Base-by-base conservation (phyloP, 1,139 yeast genomes). In the Lodderomyces margitis region DNA sequence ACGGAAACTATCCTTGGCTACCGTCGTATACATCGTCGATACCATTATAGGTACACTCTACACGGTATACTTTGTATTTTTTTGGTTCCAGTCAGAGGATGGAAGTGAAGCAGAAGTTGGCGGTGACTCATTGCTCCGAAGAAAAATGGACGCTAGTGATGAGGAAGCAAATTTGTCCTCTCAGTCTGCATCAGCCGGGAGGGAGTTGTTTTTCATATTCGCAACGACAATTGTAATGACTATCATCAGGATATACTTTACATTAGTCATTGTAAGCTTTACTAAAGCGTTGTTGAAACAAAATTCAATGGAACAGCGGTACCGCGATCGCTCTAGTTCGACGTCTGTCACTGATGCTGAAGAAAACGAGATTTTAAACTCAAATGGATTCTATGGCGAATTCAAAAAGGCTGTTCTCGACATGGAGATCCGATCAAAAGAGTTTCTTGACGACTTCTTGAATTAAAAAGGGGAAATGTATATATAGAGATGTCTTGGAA, bases 131-230 rank as follows among this genome's bases (percentile, higher is more conserved):
- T 20, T 28, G 16, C 4, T 28, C 12, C 45, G 41, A 16, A 44
- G 44, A 20, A 46, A 42, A 12, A 42, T 36, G 8, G 42, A 37
- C 38, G n/a, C 47, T n/a, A 40, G 41, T 9, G 46, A 39, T 12
- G 37, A 34, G 25, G 19, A 45, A n/a, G 42, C 39, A 3, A 52
- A 51, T 14, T 54, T 61, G 24, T 49, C 66, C 2, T 61, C 72
- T 10, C 85, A 83, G 55, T 79, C 88, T 35, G 91, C 92, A 1
- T 71, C 88, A 0, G 75, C 81, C 34, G 69, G 76, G 2, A 79
- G 87, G 54, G 97, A 89, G 57, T 74, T 87, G 43, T 80, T 83
- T 39, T 70, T 83, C 51, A 85, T 89, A 2, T 67, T 82, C 20
- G 58, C 80, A 12, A 64, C 81, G 15, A 80, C 87, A 0, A 54